Percentiles rank a stretch among this genome's conserved stretches.
These are phyloP conservation scores for Vigna trinervia DNA, from an alignment of 306 rosid genomes.

Conservation along the genomic window DNA sequence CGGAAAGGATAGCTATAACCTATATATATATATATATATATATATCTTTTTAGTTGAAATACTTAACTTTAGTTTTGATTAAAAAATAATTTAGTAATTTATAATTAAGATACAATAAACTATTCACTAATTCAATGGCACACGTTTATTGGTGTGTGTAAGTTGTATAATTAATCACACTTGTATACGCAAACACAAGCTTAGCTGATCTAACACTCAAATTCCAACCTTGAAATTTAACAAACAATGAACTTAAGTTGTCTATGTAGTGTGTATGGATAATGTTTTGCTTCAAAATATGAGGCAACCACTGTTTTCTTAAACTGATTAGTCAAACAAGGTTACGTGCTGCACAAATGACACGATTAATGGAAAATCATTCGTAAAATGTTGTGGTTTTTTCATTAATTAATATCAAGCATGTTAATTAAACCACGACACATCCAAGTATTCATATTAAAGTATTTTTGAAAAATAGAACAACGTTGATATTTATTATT, in stretches of 20 bases:
- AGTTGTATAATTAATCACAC: not conserved
- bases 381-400: not conserved
- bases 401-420: conserved; percentile 27
- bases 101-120: not conserved
- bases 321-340: conserved; percentile 7
- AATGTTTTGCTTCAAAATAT: conserved; percentile 38
- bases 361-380: not conserved
- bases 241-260: conserved; percentile 17
- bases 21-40: too few relatives aligned
- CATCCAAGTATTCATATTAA: not conserved
- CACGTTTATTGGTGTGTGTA: not conserved
- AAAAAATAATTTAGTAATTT: too few relatives aligned
- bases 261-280: conserved; percentile 15
- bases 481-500: too few relatives aligned
- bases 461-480: too few relatives aligned
- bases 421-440: not conserved
- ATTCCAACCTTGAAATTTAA: conserved; percentile 17
- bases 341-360: not conserved
- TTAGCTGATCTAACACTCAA: not conserved
- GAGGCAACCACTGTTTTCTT: conserved; percentile 28
- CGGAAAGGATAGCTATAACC: too few relatives aligned
- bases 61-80: too few relatives aligned
- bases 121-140: not conserved
- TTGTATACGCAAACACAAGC: not conserved
- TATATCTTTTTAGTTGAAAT: too few relatives aligned